These are phyloP conservation scores for Microbotryum silenes-acaulis DNA, from an alignment of 1,284 basidiomycete species.

Conservation along the genomic window DNA sequence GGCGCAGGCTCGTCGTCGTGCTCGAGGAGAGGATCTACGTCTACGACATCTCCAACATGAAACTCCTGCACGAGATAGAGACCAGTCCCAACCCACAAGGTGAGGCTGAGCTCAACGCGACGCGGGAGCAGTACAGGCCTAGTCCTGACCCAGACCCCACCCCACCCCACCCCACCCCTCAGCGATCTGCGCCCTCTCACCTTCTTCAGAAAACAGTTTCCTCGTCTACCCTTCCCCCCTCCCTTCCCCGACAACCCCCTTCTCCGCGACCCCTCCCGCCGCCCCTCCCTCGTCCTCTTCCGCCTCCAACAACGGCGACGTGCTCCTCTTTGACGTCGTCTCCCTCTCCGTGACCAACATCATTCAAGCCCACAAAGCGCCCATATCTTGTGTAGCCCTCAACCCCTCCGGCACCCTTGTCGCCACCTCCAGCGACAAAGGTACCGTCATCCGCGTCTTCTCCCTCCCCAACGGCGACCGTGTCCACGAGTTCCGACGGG, in stretches of 20 bases:
- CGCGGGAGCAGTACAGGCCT: not conserved
- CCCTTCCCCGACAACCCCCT: conserved; percentile 64
- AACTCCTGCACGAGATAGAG: conserved; percentile 92
- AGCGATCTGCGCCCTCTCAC: conserved; percentile 92
- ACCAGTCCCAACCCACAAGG: conserved; percentile 92
- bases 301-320: conserved; percentile 64
- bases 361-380: conserved; percentile 93
- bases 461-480: conserved; percentile 83
- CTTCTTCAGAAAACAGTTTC: conserved; percentile 90
- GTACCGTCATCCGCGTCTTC: conserved; percentile 95
- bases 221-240: conserved; percentile 93
- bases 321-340: conserved; percentile 86
- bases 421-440: conserved; percentile 90
- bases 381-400: conserved; percentile 78
- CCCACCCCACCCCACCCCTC: not conserved
- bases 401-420: conserved; percentile 83
- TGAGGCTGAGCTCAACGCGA: conserved; percentile 37
- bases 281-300: conserved; percentile 41
- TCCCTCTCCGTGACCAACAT: conserved; percentile 86
- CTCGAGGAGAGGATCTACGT: conserved; percentile 96
- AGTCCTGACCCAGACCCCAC: not conserved
- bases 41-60: conserved; percentile 98
- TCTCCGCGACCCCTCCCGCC: conserved; percentile 47
- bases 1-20: conserved; percentile 90
- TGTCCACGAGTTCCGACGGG: conserved; percentile 87